These are phyloP conservation scores for Penicillium sp. DNA, from an alignment of 2,329 filamentous ascomycete species.

Conservation along the genomic window DNA sequence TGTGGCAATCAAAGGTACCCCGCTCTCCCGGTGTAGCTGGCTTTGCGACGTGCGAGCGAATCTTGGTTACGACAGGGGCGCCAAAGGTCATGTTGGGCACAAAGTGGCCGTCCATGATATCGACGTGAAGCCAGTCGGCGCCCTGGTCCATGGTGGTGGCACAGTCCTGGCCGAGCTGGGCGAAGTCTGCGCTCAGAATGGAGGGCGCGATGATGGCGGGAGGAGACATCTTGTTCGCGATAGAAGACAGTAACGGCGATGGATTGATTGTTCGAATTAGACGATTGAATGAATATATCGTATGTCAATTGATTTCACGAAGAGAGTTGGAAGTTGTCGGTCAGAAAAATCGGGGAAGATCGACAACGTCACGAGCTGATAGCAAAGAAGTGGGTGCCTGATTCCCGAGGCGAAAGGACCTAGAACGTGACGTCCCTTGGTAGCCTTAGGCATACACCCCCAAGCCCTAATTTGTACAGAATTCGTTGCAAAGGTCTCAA, in stretches of 20 bases:
- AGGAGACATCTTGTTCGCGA: constrained; percentile 64
- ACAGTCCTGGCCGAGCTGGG: constrained; percentile 79
- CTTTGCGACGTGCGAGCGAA: constrained; percentile 76
- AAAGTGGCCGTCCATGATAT: constrained; percentile 99
- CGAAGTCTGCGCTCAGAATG: constrained; percentile 97
- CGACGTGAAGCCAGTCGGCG: constrained; percentile 90
- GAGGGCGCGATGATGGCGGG: constrained; percentile 94
- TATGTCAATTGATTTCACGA: not conserved
- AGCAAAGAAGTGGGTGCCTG: too few relatives aligned
- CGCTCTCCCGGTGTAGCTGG: constrained; percentile 67
- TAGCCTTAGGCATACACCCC: too few relatives aligned
- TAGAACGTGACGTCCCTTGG: too few relatives aligned
- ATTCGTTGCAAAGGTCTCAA: too few relatives aligned
- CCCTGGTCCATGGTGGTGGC: constrained; percentile 78
- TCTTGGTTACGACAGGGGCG: constrained; percentile 89
- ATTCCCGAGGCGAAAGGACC: too few relatives aligned
- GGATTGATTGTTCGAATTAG: not conserved
- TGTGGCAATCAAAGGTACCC: constrained; percentile 98
- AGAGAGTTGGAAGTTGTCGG: not conserved
- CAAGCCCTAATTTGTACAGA: too few relatives aligned
- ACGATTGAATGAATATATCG: not conserved
- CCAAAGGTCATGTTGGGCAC: constrained; percentile 98
- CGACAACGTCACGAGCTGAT: not conserved
- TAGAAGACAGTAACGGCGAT: too few relatives aligned
- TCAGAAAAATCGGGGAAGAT: not conserved